Conservation (phyloP, 1,139 yeast genomes). For the Geotrichum candidum region DNA sequence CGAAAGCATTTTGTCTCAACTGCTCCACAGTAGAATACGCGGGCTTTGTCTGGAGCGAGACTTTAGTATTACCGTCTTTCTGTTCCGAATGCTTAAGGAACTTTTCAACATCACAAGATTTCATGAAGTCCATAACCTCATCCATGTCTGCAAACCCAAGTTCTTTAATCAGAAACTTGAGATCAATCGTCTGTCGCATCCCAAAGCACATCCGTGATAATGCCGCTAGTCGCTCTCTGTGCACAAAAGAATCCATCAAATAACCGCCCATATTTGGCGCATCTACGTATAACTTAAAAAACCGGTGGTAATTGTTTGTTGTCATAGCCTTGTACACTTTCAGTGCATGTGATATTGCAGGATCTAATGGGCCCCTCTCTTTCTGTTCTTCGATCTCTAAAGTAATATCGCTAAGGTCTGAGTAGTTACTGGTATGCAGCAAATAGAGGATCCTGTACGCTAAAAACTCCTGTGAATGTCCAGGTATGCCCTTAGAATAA, state of each 20-base stretch:
- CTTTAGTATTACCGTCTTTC: conserved; percentile 14
- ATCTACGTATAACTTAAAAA: conserved; percentile 43
- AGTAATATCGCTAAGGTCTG: conserved; percentile 31
- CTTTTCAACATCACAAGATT: conserved; percentile 38
- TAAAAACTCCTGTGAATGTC: conserved; percentile 54
- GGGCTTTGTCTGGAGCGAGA: conserved; percentile 38
- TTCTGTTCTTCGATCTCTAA: conserved; percentile 24
- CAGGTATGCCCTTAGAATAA: conserved; percentile 43
- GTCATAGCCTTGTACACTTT: conserved; percentile 41
- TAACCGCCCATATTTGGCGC: conserved; percentile 41
- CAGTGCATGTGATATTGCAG: conserved; percentile 42
- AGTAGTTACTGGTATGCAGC: conserved; percentile 63
- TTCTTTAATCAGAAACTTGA: conserved; percentile 43
- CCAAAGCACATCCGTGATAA: conserved; percentile 54
- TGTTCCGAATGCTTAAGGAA: conserved; percentile 32
- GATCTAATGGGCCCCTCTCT: conserved; percentile 19
- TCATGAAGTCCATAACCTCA: conserved; percentile 41
- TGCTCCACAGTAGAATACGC: conserved; percentile 46
- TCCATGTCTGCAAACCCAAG: conserved; percentile 42
- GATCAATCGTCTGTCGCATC: conserved; percentile 48
- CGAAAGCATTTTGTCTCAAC: conserved; percentile 39
- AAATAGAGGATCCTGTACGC: conserved; percentile 73
- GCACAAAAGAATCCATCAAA: conserved; percentile 44
- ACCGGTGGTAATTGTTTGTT: conserved; percentile 47
- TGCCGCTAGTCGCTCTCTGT: conserved; percentile 56